Evolutionary conservation across 2,329 filamentous ascomycete genomes (phyloP).

Genomic region (Sarocladium strictum): DNA sequence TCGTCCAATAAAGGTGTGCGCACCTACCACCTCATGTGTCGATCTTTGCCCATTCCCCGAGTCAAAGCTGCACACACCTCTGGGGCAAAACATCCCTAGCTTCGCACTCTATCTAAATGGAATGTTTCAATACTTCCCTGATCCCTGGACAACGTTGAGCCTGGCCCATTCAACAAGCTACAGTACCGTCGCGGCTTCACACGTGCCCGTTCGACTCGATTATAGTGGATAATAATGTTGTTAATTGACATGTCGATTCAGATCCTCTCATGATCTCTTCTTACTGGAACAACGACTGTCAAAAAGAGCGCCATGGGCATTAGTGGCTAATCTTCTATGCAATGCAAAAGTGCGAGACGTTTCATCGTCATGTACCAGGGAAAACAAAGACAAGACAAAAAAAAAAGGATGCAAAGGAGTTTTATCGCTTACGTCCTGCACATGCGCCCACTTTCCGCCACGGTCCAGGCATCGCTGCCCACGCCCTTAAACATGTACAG

Average conservation of each 20-base stretch:
- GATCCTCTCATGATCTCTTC: slow-evolving; percentile 2
- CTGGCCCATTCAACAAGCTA: not conserved
- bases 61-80: not conserved
- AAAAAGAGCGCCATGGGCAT: not conserved
- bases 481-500: slow-evolving; percentile 44
- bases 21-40: not conserved
- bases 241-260: not conserved
- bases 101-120: not conserved
- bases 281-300: not conserved
- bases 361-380: not conserved
- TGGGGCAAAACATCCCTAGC: not conserved
- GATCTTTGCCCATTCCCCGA: not conserved
- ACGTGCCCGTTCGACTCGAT: too few relatives aligned
- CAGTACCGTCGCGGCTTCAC: too few relatives aligned
- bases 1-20: not conserved
- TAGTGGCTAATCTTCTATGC: not conserved
- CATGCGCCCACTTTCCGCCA: slow-evolving; percentile 33
- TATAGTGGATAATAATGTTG: not conserved
- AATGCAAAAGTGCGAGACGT: not conserved
- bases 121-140: not conserved
- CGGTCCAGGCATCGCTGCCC: slow-evolving; percentile 44
- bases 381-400: not conserved
- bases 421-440: slow-evolving; percentile 20
- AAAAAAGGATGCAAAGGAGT: not conserved
- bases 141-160: not conserved